Base-by-base conservation (phyloP, 2,329 filamentous ascomycete species). In the Penicillium vulpinum region DNA sequence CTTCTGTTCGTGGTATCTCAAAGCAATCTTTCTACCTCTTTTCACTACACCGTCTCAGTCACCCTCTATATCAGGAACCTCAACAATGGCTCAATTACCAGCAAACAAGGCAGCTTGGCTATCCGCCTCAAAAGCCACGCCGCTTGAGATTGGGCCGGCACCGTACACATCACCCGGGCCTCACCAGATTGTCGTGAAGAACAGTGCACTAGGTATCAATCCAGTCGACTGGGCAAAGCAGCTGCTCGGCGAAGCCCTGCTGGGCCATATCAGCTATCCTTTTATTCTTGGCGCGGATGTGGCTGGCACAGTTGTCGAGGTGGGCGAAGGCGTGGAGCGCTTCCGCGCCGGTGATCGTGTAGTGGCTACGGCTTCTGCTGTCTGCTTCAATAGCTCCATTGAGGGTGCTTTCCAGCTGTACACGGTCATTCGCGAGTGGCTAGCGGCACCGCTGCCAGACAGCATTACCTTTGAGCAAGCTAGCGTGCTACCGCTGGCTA, bases 201-300 rank as follows among this genome's bases (percentile, higher is more conserved):
- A 44, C 3, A 18, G 41, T 8, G 41, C 24, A 44, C 6, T 44
- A 10, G 41, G 41, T 6, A 44, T 44, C 24, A 44, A 44, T 18
- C 18, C 24, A 6, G 41, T 44, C 10, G 41, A 44, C 15, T 44
- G 41, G 41, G 41, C 41, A 3, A 44, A 44, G 10, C 24, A 44
- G 3, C 11, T 44, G 41, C 41, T 44, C 41, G 41, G 41, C 16
- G 41, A 44, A 28, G 24, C 5, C 16, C 28, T 44, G 24, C n/a
- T 44, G 8, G 41, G 24, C 10, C 24, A 44, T 13, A 52, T 62
- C 24, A 52, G 51, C n/a, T 49, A 49, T 18, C 74, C 75, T 0
- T 62, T 66, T 6, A 67, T 77, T 24, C 62, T 77, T n/a, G 79
- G 79, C 6, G 67, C 63, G 18, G 79, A 81, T 58, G 71, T 79